Conservation (phyloP, 768 basidiomycete species). For the Naganishia vishniacii region DNA sequence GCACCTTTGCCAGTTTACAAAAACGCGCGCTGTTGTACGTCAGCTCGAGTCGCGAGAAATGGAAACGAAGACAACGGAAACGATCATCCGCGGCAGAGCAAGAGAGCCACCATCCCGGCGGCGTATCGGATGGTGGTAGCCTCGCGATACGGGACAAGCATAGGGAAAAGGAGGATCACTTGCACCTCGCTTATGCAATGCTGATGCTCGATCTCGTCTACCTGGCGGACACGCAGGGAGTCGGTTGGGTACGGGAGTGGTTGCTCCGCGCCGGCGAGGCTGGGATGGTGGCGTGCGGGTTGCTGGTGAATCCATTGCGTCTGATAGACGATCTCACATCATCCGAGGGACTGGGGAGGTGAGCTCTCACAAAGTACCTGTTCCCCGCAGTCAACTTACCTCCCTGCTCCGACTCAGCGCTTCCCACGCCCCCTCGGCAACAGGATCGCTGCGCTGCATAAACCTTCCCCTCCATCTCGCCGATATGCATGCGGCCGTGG, state of each 20-base stretch:
- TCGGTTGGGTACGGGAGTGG: constrained; percentile 1
- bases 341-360: constrained; percentile 19
- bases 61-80: constrained; percentile 18
- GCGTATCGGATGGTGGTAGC: not conserved
- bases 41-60: constrained; percentile 20
- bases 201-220: constrained; percentile 18
- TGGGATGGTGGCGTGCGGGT: not conserved
- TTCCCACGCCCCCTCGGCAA: not conserved
- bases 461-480: constrained; percentile 7
- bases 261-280: no score
- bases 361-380: no score
- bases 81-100: not conserved
- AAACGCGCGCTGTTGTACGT: constrained; percentile 16
- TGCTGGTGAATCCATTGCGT: constrained; percentile 17
- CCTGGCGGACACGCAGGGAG: constrained; percentile 15
- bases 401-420: not conserved
- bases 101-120: not conserved
- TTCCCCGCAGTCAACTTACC: not conserved
- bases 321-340: not conserved
- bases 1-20: not conserved
- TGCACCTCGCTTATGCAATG: constrained; percentile 25
- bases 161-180: constrained; percentile 26
- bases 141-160: constrained; percentile 17
- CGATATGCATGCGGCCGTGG: not conserved
- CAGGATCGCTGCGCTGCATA: constrained; percentile 3